These are phyloP conservation scores for Colletotrichum ledebouriae DNA, from an alignment of 2,329 filamentous ascomycete species.

Conservation along the genomic window DNA sequence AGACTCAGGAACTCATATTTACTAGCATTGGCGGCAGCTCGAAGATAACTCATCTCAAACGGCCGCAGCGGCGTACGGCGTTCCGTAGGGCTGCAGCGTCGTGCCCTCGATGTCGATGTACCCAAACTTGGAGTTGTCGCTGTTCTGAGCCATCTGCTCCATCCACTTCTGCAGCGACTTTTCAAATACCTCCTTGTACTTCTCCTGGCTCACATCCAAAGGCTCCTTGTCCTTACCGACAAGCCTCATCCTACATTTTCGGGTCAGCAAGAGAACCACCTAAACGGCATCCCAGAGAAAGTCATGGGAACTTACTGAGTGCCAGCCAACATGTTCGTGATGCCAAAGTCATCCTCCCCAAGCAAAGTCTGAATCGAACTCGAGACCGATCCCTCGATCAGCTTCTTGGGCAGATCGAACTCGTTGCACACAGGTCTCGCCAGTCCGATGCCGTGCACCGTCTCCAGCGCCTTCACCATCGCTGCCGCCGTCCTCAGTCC, in stretches of 20 bases:
- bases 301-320: constrained; percentile 48
- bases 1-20: too few species aligned
- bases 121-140: constrained; percentile 50
- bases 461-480: constrained; percentile 70
- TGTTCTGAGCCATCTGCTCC: constrained; percentile 49
- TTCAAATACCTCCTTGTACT: constrained; percentile 49
- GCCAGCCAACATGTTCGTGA: constrained; percentile 48
- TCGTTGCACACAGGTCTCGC: constrained; percentile 55
- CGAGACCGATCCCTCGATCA: constrained; percentile 55
- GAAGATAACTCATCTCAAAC: neutral
- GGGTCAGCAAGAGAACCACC: neutral
- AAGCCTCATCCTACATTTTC: constrained; percentile 46
- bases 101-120: constrained; percentile 50
- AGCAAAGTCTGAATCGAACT: constrained; percentile 62
- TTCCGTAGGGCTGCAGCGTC: constrained; percentile 51
- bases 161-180: constrained; percentile 49
- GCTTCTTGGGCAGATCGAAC: constrained; percentile 47
- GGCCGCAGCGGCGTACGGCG: constrained; percentile 19
- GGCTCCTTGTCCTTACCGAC: constrained; percentile 51
- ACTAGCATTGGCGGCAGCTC: too few species aligned
- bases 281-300: neutral
- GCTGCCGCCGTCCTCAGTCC: constrained; percentile 67
- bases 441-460: constrained; percentile 72
- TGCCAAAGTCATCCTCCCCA: constrained; percentile 65
- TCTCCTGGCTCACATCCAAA: constrained; percentile 49